phyloP scores from a whole-genome alignment of 2,329 filamentous ascomycete genomes.

The Xylariales sp. region DNA sequence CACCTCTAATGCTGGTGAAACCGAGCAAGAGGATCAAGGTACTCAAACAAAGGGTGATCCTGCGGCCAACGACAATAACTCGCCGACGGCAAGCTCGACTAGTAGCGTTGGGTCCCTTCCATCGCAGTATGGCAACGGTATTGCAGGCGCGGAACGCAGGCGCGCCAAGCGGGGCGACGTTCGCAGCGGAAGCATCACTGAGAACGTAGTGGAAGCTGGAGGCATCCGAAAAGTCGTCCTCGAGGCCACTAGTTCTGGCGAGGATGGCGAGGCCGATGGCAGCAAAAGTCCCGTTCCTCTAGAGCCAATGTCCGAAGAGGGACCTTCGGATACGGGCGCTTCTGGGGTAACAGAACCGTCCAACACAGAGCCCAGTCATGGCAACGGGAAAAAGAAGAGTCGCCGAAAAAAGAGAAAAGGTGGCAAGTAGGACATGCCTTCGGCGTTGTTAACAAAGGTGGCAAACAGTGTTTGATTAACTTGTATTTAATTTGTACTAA shows the following conservation, averaged over 20 bases:
- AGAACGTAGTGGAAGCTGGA: constrained; percentile 67
- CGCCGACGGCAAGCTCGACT: constrained; percentile 11
- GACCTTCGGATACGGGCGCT: too few species aligned
- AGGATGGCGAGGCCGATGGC: constrained; percentile 19
- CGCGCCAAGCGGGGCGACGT: constrained; percentile 37
- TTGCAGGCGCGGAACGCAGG: constrained; percentile 14
- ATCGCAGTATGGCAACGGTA: constrained; percentile 15
- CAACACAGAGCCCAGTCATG: background rate
- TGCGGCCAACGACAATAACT: constrained; percentile 2
- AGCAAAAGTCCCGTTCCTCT: too few species aligned
- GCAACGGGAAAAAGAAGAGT: background rate
- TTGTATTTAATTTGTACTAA: too few species aligned
- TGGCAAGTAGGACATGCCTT: too few species aligned
- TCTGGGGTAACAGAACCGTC: too few species aligned
- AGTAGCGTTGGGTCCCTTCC: constrained; percentile 13
- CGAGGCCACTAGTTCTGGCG: constrained; percentile 55
- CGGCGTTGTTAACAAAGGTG: too few species aligned
- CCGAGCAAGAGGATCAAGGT: background rate
- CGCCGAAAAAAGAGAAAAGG: background rate
- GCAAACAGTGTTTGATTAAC: too few species aligned
- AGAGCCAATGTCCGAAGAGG: background rate
- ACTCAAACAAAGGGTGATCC: too few species aligned
- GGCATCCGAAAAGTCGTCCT: constrained; percentile 70
- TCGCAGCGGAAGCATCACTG: constrained; percentile 70
- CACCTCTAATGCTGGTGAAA: background rate